Evolutionary conservation across 2,329 filamentous ascomycete genomes (phyloP), one percentile per base, ranked within the genome.

Genomic region (Ascochyta viciae-villosae): DNA sequence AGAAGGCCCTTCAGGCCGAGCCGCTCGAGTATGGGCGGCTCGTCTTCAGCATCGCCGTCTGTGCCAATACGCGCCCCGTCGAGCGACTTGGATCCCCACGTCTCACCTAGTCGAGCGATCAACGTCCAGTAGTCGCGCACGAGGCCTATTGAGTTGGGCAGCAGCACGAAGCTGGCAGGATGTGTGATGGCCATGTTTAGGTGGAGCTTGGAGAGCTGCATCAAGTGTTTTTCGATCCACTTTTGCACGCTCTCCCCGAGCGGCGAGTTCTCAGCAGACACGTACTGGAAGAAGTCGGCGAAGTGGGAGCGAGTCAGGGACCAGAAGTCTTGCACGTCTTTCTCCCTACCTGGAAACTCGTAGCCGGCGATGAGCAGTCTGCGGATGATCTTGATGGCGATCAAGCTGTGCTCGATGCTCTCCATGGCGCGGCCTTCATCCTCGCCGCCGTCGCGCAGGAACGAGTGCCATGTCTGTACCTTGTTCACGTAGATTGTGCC

Each of bases 161-260:
- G 83, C 12, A 91, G 81, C 0, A 89, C 87, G 74, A 97, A 98
- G 50, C 92, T 90, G 3, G 90, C 88, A 1, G 93, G 87, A 72
- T 96, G 92, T 5, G 82, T 79, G 45, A 86, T 86, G 1, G 91
- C 87, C 88, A 98, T 94, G 52, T 92, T 88, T 35, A 96, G 83
- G 72, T 98, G 95, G 3, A 99, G 80, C 76, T 98, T 99, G 3
- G 93, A 88, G 45, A 98, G 88, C 71, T 98, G 93, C 38, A 97
- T 78, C 2, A 96, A 81, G 71, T 97, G 93, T 71, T 92, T 96
- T 62, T 90, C 90, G n/a, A 96, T 79, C 23, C 89, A 71, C 33
- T 83, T 84, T 55, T 85, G 84, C 23, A 87, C 83, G 4, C 78
- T 75, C 4, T 77, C 72, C 6, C 66, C 67, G 34, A 88, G 76